phyloP scores from a whole-genome alignment of 495 filamentous ascomycete genomes.

The Trichocladium antarcticum region DNA sequence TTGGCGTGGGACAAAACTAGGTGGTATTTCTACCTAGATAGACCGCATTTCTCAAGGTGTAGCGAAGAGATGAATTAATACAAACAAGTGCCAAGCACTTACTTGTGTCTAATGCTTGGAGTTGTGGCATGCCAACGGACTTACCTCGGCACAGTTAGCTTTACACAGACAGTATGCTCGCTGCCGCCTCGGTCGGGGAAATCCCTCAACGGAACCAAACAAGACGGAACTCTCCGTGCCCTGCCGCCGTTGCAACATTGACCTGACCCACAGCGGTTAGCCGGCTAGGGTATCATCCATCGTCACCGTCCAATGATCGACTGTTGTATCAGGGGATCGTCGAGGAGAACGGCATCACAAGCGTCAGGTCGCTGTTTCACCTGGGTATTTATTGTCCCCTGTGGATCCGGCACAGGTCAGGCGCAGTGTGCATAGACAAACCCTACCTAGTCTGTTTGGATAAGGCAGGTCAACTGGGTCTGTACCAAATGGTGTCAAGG shows the following conservation, averaged over 20 bases:
- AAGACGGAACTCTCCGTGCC: neutral
- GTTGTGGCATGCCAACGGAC: too few relatives aligned
- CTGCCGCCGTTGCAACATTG: neutral
- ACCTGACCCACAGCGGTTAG: neutral
- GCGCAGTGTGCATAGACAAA: neutral
- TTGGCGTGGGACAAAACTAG: neutral
- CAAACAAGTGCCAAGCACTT: too few relatives aligned
- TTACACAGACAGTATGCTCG: too few relatives aligned
- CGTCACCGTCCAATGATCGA: neutral
- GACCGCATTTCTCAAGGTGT: neutral
- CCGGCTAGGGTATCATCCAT: neutral
- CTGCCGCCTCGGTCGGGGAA: neutral
- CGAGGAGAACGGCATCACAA: neutral
- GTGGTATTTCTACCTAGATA: neutral
- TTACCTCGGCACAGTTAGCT: too few relatives aligned
- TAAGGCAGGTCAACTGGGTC: too few relatives aligned
- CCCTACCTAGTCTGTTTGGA: too few relatives aligned
- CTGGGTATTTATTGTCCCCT: neutral
- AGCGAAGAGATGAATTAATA: neutral
- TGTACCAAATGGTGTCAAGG: too few relatives aligned
- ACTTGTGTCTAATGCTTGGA: too few relatives aligned
- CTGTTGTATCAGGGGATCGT: neutral
- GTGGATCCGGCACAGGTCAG: neutral
- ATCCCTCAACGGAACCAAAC: neutral
- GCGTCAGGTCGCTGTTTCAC: neutral